Conservation (phyloP, 441 rosid species). For the Corymbia calophylla region DNA sequence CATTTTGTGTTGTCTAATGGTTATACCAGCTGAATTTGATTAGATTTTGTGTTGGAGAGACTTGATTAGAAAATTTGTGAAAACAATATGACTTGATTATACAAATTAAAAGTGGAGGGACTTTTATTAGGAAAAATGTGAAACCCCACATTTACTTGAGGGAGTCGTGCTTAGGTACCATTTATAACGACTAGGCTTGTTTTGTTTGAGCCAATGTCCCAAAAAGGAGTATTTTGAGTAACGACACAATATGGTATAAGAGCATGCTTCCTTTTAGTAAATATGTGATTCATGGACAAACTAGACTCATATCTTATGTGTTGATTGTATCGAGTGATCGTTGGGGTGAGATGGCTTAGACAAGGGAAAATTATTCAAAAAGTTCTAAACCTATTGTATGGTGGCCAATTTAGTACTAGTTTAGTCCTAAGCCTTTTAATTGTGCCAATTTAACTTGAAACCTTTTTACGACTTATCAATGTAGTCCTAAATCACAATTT, state of each 20-base stretch:
- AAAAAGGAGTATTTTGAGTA: neutral
- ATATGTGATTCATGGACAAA: neutral
- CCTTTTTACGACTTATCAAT: too few species aligned
- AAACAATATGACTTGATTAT: neutral
- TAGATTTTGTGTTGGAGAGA: neutral
- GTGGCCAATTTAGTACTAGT: too few species aligned
- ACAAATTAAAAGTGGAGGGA: neutral
- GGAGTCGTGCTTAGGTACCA: neutral
- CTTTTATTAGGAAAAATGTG: neutral
- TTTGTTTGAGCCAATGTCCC: neutral
- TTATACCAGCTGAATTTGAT: neutral
- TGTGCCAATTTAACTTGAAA: too few species aligned
- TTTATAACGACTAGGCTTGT: neutral
- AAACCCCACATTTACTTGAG: neutral
- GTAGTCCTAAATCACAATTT: too few species aligned
- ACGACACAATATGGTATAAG: neutral
- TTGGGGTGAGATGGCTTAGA: neutral
- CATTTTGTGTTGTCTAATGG: neutral
- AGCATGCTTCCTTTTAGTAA: neutral
- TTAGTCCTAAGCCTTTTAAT: too few species aligned
- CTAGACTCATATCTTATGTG: neutral
- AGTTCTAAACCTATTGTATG: too few species aligned
- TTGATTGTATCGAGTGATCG: rapidly evolving
- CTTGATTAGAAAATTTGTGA: neutral
- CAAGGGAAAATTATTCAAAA: too few species aligned